phyloP scores from a whole-genome alignment of 805 yeast genomes.

The Candida succiphila region DNA sequence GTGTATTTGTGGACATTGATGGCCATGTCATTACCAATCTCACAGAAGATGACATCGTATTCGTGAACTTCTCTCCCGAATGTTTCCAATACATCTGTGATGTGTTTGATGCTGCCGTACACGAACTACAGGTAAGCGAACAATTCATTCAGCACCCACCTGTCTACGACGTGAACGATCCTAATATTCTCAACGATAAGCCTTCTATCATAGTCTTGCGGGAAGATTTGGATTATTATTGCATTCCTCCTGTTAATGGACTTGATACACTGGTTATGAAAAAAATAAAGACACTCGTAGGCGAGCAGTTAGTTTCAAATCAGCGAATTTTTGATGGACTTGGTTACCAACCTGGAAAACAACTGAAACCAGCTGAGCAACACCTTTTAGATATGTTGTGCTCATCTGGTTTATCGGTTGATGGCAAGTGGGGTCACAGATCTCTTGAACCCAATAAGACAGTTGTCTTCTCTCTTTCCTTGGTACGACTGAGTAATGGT shows the following conservation, averaged over 20 bases:
- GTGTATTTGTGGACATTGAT: slow-evolving; percentile 68
- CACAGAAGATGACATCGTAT: slow-evolving; percentile 72
- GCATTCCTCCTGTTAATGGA: slow-evolving; percentile 66
- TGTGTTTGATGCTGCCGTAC: slow-evolving; percentile 60
- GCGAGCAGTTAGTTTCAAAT: slow-evolving; percentile 49
- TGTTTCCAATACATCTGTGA: slow-evolving; percentile 80
- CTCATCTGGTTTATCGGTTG: slow-evolving; percentile 65
- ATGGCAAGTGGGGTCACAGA: slow-evolving; percentile 80
- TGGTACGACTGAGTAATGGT: slow-evolving; percentile 48
- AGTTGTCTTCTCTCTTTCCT: slow-evolving; percentile 74
- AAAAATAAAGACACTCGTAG: slow-evolving; percentile 62
- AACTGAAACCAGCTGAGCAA: slow-evolving; percentile 82
- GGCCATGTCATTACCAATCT: slow-evolving; percentile 74
- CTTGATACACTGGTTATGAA: slow-evolving; percentile 50
- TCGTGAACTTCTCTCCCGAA: slow-evolving; percentile 76
- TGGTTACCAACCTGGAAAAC: slow-evolving; percentile 45
- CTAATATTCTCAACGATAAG: slow-evolving; percentile 60
- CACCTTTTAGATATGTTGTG: slow-evolving; percentile 93
- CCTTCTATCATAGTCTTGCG: slow-evolving; percentile 89
- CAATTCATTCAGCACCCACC: slow-evolving; percentile 16
- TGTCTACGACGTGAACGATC: slow-evolving; percentile 28
- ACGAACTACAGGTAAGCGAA: slow-evolving; percentile 39
- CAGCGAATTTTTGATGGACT: slow-evolving; percentile 70
- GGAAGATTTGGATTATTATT: slow-evolving; percentile 90
- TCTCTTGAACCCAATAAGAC: slow-evolving; percentile 82